These are phyloP conservation scores for Fusarium nanum DNA, from an alignment of 2,329 filamentous ascomycete species.

Conservation along the genomic window DNA sequence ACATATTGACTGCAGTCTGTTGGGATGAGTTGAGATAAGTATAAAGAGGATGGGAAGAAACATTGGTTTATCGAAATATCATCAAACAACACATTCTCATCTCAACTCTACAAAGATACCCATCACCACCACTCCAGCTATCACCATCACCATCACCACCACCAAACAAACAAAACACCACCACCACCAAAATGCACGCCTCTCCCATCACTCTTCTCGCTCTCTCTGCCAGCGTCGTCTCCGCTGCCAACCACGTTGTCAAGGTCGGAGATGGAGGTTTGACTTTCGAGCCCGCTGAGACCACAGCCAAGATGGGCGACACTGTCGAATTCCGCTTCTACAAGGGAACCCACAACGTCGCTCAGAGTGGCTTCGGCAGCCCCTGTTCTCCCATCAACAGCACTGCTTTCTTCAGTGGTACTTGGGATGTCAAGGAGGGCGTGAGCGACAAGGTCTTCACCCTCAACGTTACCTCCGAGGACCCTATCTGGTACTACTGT, in stretches of 20 bases:
- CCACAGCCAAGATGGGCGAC: conserved; percentile 63
- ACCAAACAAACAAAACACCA: background rate
- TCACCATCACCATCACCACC: background rate
- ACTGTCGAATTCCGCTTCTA: conserved; percentile 60
- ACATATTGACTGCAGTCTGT: conserved; percentile 3
- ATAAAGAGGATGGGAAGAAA: conserved; percentile 24
- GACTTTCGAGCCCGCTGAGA: conserved; percentile 62
- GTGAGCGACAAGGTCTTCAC: conserved; percentile 39
- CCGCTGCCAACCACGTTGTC: conserved; percentile 37
- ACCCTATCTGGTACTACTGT: conserved; percentile 74
- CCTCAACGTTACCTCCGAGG: conserved; percentile 52
- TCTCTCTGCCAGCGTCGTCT: conserved; percentile 22
- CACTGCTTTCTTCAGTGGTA: conserved; percentile 58
- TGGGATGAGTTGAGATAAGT: conserved; percentile 5
- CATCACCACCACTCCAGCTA: background rate
- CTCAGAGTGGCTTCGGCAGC: conserved; percentile 68
- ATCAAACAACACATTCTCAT: conserved; percentile 2
- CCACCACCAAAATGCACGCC: conserved; percentile 28
- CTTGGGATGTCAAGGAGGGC: conserved; percentile 17
- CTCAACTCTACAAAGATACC: conserved; percentile 11
- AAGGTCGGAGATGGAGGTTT: conserved; percentile 50
- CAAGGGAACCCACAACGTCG: conserved; percentile 68
- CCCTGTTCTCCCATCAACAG: conserved; percentile 67
- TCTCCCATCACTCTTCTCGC: conserved; percentile 27
- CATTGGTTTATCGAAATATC: background rate